Evolutionary conservation across 2,329 filamentous ascomycete genomes (phyloP).

Genomic region (Nemania serpens): DNA sequence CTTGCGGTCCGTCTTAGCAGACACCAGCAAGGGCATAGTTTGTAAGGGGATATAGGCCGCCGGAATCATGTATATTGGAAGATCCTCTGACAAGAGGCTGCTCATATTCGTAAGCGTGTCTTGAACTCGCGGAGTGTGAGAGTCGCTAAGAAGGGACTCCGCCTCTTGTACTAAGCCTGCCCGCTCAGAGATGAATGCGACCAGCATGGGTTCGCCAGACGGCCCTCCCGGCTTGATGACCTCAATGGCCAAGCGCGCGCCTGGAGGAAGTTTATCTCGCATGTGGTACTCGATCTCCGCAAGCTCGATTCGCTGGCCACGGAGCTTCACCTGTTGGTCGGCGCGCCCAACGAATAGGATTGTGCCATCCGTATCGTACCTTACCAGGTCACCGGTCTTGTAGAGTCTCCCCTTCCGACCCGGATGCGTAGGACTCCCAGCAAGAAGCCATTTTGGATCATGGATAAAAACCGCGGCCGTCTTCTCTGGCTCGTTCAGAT

Average conservation of each 20-base stretch:
- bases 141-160: slow-evolving; percentile 35
- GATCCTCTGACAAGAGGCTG: slow-evolving; percentile 41
- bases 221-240: slow-evolving; percentile 51
- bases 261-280: slow-evolving; percentile 48
- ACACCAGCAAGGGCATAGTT: slow-evolving; percentile 53
- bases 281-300: slow-evolving; percentile 58
- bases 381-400: slow-evolving; percentile 64
- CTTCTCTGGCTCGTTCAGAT: slow-evolving; percentile 62
- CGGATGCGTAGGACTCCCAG: slow-evolving; percentile 42
- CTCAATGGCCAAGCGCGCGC: slow-evolving; percentile 52
- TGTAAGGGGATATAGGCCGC: slow-evolving; percentile 51
- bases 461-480: slow-evolving; percentile 63
- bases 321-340: slow-evolving; percentile 70
- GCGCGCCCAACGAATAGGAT: slow-evolving; percentile 65
- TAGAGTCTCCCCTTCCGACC: slow-evolving; percentile 56
- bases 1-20: slow-evolving; percentile 56
- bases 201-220: slow-evolving; percentile 49
- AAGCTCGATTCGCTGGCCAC: slow-evolving; percentile 68
- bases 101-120: slow-evolving; percentile 39
- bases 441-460: slow-evolving; percentile 57
- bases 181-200: slow-evolving; percentile 48
- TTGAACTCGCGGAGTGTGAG: slow-evolving; percentile 33
- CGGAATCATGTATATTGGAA: slow-evolving; percentile 53
- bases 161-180: slow-evolving; percentile 37
- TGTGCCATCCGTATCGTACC: slow-evolving; percentile 56